Conservation (phyloP, 192 early-diverging fungal species). For the Coemansia sp. region DNA sequence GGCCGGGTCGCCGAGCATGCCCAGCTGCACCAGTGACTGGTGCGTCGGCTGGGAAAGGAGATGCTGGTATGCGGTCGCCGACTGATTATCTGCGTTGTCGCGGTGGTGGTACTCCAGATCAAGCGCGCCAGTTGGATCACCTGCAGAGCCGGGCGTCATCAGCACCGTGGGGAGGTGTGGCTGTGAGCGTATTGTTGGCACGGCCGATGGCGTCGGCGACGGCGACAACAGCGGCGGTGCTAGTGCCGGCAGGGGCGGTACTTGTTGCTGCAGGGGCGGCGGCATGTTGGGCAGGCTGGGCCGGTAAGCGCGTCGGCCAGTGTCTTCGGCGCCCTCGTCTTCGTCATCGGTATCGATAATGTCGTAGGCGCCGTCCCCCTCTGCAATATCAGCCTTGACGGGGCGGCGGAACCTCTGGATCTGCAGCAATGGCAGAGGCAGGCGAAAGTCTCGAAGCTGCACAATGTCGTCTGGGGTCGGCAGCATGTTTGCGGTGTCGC, state of each 20-base stretch:
- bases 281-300: no score
- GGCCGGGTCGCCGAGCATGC: no score
- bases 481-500: slow-evolving; percentile 16
- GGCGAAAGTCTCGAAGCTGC: slow-evolving; percentile 19
- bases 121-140: no score
- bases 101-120: no score
- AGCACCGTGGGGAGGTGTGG: background rate
- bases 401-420: slow-evolving; percentile 42
- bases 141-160: no score
- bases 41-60: no score
- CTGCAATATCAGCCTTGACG: slow-evolving; percentile 16
- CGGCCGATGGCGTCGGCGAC: background rate
- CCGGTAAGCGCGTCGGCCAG: background rate
- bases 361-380: slow-evolving; percentile 13
- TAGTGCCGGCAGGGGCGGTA: background rate
- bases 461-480: slow-evolving; percentile 38
- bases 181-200: background rate
- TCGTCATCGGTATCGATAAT: slow-evolving; percentile 25
- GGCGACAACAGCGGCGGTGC: background rate
- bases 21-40: no score
- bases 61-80: no score
- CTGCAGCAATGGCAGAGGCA: slow-evolving; percentile 23
- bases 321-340: slow-evolving; percentile 10
- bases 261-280: background rate
- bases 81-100: no score